These are phyloP conservation scores for Herpetospermum pedunculosum DNA, from an alignment of 306 rosid species.

Conservation along the genomic window DNA sequence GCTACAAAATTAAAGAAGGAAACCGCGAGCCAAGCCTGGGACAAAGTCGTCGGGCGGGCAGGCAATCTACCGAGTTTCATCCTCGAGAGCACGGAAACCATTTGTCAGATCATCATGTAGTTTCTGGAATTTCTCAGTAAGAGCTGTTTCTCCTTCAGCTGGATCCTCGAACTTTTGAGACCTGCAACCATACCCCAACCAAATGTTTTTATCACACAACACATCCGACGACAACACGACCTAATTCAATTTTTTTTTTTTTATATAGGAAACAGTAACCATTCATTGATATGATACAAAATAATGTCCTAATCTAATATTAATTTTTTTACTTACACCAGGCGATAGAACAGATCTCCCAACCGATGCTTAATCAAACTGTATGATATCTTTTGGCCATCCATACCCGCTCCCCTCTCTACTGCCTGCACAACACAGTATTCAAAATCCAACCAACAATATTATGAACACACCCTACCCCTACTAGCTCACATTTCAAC, in stretches of 20 bases:
- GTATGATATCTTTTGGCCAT: slow-evolving; percentile 85
- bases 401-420: slow-evolving; percentile 95
- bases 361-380: slow-evolving; percentile 81
- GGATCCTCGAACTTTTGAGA: slow-evolving; percentile 99
- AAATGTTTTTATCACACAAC: neutral
- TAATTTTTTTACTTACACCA: slow-evolving; percentile 68
- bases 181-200: slow-evolving; percentile 39
- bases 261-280: too few species aligned
- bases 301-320: too few species aligned
- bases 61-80: slow-evolving; percentile 63
- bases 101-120: slow-evolving; percentile 69
- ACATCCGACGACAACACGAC: too few species aligned
- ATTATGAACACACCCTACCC: neutral
- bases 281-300: too few species aligned
- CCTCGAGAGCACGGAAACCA: slow-evolving; percentile 98
- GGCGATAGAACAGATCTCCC: slow-evolving; percentile 96
- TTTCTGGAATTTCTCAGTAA: slow-evolving; percentile 68
- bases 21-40: neutral
- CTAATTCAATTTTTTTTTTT: too few species aligned
- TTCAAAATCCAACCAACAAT: neutral
- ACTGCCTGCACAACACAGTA: slow-evolving; percentile 83
- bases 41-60: too few species aligned
- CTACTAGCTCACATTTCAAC: neutral
- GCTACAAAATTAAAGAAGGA: neutral
- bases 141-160: slow-evolving; percentile 88